Base-by-base conservation (phyloP, 192 early-diverging fungal species). In the Coemansia sp. region DNA sequence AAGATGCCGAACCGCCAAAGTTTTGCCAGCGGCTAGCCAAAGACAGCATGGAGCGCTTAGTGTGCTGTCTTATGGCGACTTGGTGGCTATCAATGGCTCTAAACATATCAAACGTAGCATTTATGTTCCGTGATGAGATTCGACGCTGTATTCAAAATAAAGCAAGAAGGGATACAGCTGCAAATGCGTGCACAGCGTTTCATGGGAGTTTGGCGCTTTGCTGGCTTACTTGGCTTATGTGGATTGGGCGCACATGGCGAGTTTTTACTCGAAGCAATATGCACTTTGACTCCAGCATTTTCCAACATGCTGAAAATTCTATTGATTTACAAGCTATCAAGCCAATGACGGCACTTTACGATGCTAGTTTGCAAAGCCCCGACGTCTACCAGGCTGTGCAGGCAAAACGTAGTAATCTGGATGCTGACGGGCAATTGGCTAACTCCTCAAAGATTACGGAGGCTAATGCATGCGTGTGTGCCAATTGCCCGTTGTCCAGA, bases 61-160 rank as follows among this genome's bases (percentile, higher is more conserved):
- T 58, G 20, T 57, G 56, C 45, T 64, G 68, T 26, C 40, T 63
- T 23, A 58, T 78, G 64, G 59, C 69, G 0, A 47, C 68, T 5
- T 78, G 75, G 75, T 78, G 75, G 75, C 53, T 78, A n/a, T 44
- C 57, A 0, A 59, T 68, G 50, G 53, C 68, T 0, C 30, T 72
- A 18, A 57, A 43, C 11, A 30, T 65, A n/a, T 68, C 75, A 14
- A 71, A 78, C 33, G 61, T 64, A 40, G 48, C 61, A 16, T 78
- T 57, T 39, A 52, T 78, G 1, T 78, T 68, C 35, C 68, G 75
- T 37, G 61, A 61, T 36, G 75, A 78, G 7, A 71, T 78, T 26
- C 28, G 43, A 11, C 28, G 50, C 0, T 78, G 75, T 30, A 59
- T 58, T 14, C 26, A 58, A 5, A 40, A 50, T 28, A 53, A 20